A percentile compares a stretch with the other conserved stretches of the same genome.
These are phyloP conservation scores for Aethionema arabicum DNA, from an alignment of 345 rosid species.

Conservation along the genomic window DNA sequence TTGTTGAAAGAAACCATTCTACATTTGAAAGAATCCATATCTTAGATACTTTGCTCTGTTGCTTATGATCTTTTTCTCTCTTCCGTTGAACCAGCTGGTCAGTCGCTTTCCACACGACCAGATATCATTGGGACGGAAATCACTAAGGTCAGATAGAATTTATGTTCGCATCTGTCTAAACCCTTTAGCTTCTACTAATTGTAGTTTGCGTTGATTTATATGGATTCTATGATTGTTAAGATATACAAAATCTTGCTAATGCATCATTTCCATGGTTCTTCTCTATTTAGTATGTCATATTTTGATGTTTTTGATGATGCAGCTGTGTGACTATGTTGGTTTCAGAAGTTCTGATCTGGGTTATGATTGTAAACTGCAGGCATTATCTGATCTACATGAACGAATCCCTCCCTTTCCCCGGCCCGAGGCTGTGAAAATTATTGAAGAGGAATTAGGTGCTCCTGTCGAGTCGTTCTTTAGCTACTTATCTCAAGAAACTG, in stretches of 20 bases:
- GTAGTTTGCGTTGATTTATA: neutral
- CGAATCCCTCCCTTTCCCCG: slow-evolving; percentile 87
- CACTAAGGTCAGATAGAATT: slow-evolving; percentile 64
- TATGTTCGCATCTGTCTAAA: neutral
- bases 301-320: slow-evolving; percentile 4
- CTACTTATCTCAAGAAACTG: slow-evolving; percentile 75
- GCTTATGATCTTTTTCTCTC: slow-evolving; percentile 35
- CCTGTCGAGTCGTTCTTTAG: slow-evolving; percentile 67
- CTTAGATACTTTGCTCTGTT: slow-evolving; percentile 39
- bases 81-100: slow-evolving; percentile 85
- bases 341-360: slow-evolving; percentile 17
- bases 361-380: slow-evolving; percentile 53
- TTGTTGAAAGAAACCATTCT: slow-evolving; percentile 28
- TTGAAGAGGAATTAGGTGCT: slow-evolving; percentile 87
- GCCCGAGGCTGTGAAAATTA: slow-evolving; percentile 64
- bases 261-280: neutral
- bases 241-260: neutral
- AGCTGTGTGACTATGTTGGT: slow-evolving; percentile 17
- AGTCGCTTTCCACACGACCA: slow-evolving; percentile 96
- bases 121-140: slow-evolving; percentile 87
- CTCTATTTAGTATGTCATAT: slow-evolving; percentile 17
- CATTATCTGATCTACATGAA: slow-evolving; percentile 84
- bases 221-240: neutral
- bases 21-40: slow-evolving; percentile 30
- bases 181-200: neutral